These are phyloP conservation scores for Pestalotiopsis sp. DNA, from an alignment of 2,329 filamentous ascomycete species.

Conservation along the genomic window DNA sequence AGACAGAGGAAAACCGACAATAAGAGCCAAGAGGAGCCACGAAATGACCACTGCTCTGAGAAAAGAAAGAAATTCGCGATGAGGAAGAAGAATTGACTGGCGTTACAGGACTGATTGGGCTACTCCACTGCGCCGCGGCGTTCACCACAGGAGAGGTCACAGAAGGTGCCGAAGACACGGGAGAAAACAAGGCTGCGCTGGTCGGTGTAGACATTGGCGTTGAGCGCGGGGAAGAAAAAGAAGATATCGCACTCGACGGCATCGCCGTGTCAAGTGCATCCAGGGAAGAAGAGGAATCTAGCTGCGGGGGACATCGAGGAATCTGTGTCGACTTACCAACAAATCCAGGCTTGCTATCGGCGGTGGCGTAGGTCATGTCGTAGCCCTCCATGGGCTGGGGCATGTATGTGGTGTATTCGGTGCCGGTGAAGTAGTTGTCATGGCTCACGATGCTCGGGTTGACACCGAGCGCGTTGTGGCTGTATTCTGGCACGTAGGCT, in stretches of 20 bases:
- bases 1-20: conserved; percentile 51
- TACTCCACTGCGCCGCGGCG: conserved; percentile 26
- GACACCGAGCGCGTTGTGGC: conserved; percentile 53
- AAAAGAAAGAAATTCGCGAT: conserved; percentile 45
- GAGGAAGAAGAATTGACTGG: conserved; percentile 19
- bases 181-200: conserved; percentile 28
- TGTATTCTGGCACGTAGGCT: conserved; percentile 60
- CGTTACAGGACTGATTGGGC: conserved; percentile 24
- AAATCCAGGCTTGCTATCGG: conserved; percentile 48
- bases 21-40: conserved; percentile 50
- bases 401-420: conserved; percentile 56
- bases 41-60: conserved; percentile 53
- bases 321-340: conserved; percentile 55
- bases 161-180: conserved; percentile 28
- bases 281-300: conserved; percentile 18
- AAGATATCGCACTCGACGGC: conserved; percentile 19
- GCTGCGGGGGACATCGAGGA: conserved; percentile 28
- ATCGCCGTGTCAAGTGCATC: conserved; percentile 27
- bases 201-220: conserved; percentile 27
- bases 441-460: conserved; percentile 64
- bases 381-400: conserved; percentile 49
- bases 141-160: conserved; percentile 31
- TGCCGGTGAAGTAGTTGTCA: conserved; percentile 50
- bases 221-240: conserved; percentile 27
- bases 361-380: conserved; percentile 39